Conservation (phyloP, 495 filamentous ascomycete species). For the Oidiodendron maius region DNA sequence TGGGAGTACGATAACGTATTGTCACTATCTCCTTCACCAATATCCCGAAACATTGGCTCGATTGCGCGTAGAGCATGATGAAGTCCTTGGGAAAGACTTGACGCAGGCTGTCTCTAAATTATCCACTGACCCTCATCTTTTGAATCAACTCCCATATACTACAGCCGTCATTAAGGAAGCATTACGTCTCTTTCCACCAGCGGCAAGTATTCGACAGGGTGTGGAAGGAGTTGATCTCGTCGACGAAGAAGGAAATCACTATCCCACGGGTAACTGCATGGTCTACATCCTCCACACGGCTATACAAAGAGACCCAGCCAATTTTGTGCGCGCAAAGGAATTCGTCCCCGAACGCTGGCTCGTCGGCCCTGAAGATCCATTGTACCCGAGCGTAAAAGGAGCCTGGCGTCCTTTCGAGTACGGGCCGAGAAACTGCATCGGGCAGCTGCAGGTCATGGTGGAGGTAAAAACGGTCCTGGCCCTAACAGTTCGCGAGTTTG, state of each 20-base stretch:
- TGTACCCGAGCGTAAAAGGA: conserved; percentile 32
- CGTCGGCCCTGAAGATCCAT: conserved; percentile 23
- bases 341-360: conserved; percentile 43
- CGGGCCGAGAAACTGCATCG: conserved; percentile 47
- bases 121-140: conserved; percentile 22
- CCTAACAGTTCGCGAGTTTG: conserved; percentile 40
- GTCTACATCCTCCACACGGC: conserved; percentile 26
- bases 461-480: conserved; percentile 41
- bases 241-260: conserved; percentile 9
- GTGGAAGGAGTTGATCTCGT: background rate
- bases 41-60: conserved; percentile 18
- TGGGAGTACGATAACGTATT: conserved; percentile 10
- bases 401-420: conserved; percentile 46
- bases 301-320: conserved; percentile 30
- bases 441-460: conserved; percentile 43
- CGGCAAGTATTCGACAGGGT: conserved; percentile 15
- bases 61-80: conserved; percentile 31
- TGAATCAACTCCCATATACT: conserved; percentile 37
- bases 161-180: conserved; percentile 41
- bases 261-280: conserved; percentile 21
- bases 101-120: conserved; percentile 18
- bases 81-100: conserved; percentile 24
- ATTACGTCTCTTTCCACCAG: conserved; percentile 34
- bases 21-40: conserved; percentile 25
- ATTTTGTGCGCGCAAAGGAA: conserved; percentile 31